phyloP scores from a whole-genome alignment of 306 rosid species.

The Lupinus albus region DNA sequence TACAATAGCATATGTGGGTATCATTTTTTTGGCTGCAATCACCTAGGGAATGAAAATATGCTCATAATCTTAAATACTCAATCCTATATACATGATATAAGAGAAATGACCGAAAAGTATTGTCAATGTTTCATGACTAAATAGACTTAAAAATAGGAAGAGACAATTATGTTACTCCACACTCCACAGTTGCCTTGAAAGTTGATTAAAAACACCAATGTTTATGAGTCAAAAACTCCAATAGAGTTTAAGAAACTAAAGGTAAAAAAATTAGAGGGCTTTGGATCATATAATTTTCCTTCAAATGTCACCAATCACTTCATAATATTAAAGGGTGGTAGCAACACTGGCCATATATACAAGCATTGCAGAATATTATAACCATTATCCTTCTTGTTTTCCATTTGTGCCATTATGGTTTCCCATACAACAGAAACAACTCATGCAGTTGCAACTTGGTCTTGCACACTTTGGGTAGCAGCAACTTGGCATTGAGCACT shows the following conservation, averaged over 20 bases:
- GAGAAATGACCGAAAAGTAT: not conserved
- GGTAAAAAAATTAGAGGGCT: constrained; percentile 28
- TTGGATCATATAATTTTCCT: constrained; percentile 30
- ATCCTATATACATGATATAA: not conserved
- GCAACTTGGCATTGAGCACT: constrained; percentile 24
- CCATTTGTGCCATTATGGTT: constrained; percentile 40
- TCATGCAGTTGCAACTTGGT: constrained; percentile 55
- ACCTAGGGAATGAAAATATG: too few species aligned
- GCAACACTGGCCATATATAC: constrained; percentile 58
- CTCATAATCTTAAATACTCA: too few species aligned
- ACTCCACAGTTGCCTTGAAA: constrained; percentile 27
- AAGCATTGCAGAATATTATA: constrained; percentile 41
- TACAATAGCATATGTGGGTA: too few species aligned
- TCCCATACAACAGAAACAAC: constrained; percentile 59
- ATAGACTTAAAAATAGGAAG: not conserved
- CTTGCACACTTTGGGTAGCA: constrained; percentile 47
- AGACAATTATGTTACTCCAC: constrained; percentile 36
- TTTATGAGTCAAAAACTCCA: constrained; percentile 20
- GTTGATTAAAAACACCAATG: constrained; percentile 38
- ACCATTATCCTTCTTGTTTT: constrained; percentile 52
- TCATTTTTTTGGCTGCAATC: not conserved
- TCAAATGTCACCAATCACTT: too few species aligned
- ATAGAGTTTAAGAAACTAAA: constrained; percentile 36
- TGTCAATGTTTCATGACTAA: not conserved
- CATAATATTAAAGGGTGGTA: constrained; percentile 34